Percentiles rank a stretch among this genome's conserved stretches.
Evolutionary conservation across 192 early-diverging fungal species (phyloP).

Genomic region (Coemansia sp.): DNA sequence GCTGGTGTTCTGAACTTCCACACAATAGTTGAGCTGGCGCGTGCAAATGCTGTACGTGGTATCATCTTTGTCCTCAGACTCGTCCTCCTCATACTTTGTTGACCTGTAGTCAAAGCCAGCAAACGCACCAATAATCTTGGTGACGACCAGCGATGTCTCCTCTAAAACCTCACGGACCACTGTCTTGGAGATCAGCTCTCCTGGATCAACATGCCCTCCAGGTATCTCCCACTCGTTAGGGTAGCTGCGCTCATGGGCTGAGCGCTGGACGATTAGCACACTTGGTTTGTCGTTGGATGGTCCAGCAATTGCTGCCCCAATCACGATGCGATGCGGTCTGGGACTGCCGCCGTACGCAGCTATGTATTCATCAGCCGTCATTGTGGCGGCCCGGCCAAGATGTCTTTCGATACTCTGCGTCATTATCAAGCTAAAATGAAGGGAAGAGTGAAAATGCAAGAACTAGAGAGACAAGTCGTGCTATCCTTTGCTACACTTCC

Average conservation of each 20-base stretch:
- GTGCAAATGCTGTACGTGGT: constrained; percentile 12
- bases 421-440: neutral
- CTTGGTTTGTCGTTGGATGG: neutral
- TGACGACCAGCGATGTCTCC: constrained; percentile 37
- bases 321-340: constrained; percentile 36
- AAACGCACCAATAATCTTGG: constrained; percentile 33
- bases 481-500: neutral
- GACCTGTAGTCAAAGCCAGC: constrained; percentile 38
- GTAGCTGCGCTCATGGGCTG: constrained; percentile 40
- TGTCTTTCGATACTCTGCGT: neutral
- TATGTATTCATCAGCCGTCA: constrained; percentile 14
- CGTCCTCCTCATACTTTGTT: constrained; percentile 27
- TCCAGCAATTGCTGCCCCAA: constrained; percentile 36
- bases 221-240: constrained; percentile 54
- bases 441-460: neutral
- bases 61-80: constrained; percentile 7
- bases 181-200: constrained; percentile 38
- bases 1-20: constrained; percentile 3
- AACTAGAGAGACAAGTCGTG: neutral
- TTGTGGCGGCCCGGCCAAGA: constrained; percentile 10
- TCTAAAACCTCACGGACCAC: constrained; percentile 45
- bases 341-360: constrained; percentile 3
- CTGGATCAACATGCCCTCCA: constrained; percentile 45
- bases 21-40: constrained; percentile 48
- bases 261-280: constrained; percentile 47